phyloP scores from a whole-genome alignment of 1,139 yeast genomes.

The Yamadazyma dushanensis region DNA sequence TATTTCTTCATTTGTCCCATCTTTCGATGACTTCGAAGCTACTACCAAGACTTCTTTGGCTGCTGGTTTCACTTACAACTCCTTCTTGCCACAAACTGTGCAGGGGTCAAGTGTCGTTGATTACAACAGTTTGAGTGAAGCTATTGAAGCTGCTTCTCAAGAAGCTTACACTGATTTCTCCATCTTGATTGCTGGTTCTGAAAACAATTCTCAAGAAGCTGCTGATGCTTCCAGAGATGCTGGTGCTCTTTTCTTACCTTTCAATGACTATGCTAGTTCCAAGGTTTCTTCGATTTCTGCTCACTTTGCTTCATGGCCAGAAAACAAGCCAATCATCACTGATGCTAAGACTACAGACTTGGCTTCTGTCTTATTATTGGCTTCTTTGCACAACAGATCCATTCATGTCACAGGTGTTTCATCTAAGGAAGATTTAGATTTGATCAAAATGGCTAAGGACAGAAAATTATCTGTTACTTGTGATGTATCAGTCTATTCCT shows the following conservation, averaged over 20 bases:
- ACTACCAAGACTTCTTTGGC: constrained; percentile 72
- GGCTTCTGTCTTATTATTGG: constrained; percentile 86
- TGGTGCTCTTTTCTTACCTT: constrained; percentile 80
- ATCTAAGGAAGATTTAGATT: constrained; percentile 75
- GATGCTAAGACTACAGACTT: constrained; percentile 91
- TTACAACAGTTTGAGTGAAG: constrained; percentile 61
- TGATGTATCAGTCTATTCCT: constrained; percentile 80
- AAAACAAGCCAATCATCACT: constrained; percentile 79
- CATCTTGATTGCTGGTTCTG: constrained; percentile 80
- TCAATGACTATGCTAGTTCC: constrained; percentile 67
- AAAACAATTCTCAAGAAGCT: constrained; percentile 61
- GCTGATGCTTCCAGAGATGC: constrained; percentile 66
- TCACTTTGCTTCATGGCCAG: constrained; percentile 85
- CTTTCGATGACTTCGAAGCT: constrained; percentile 61
- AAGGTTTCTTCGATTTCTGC: constrained; percentile 77
- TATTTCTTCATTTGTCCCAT: constrained; percentile 77
- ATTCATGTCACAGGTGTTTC: constrained; percentile 90
- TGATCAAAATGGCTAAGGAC: constrained; percentile 83
- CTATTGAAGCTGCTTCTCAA: constrained; percentile 55
- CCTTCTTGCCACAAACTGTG: constrained; percentile 72
- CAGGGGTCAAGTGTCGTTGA: constrained; percentile 67
- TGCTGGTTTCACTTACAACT: constrained; percentile 87
- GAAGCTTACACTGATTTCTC: constrained; percentile 81
- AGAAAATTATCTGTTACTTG: constrained; percentile 83
- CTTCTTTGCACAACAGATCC: constrained; percentile 81